Evolutionary conservation across 306 rosid genomes (phyloP).

Genomic region (Fragaria nilgerrensis): DNA sequence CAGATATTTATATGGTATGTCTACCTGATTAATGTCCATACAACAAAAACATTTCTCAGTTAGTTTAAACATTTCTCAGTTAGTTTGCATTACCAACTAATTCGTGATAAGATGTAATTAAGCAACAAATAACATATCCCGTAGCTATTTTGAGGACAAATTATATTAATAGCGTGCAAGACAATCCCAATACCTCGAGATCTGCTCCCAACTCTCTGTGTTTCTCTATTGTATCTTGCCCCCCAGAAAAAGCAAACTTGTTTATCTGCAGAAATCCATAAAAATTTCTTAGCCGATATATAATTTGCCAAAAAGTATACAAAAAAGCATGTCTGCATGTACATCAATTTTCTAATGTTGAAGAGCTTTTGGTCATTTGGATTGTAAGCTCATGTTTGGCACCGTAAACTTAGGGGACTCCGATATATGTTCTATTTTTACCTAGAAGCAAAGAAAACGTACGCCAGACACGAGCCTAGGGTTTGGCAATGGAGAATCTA

Average conservation of each 20-base stretch:
- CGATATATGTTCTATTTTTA: not conserved
- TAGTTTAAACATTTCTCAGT: not conserved
- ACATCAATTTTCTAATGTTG: not conserved
- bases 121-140: not conserved
- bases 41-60: not conserved
- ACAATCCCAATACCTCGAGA: constrained; percentile 57
- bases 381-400: not conserved
- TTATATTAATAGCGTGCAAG: not conserved
- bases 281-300: constrained; percentile 1
- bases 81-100: not conserved
- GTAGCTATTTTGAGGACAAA: not conserved
- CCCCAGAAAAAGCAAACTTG: constrained; percentile 85
- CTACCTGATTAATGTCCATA: constrained; percentile 57
- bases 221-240: constrained; percentile 87
- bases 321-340: not conserved
- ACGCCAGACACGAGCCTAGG: not conserved
- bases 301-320: not conserved
- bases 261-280: constrained; percentile 59
- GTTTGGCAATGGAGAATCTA: not conserved
- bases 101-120: not conserved
- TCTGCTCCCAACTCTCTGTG: constrained; percentile 85
- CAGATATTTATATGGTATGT: constrained; percentile 85
- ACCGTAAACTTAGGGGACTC: not conserved
- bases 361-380: not conserved
- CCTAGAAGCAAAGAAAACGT: not conserved